Evolutionary conservation across 164 flowering plant species (phyloP).

Genomic region (Euptelea pleiosperma): DNA sequence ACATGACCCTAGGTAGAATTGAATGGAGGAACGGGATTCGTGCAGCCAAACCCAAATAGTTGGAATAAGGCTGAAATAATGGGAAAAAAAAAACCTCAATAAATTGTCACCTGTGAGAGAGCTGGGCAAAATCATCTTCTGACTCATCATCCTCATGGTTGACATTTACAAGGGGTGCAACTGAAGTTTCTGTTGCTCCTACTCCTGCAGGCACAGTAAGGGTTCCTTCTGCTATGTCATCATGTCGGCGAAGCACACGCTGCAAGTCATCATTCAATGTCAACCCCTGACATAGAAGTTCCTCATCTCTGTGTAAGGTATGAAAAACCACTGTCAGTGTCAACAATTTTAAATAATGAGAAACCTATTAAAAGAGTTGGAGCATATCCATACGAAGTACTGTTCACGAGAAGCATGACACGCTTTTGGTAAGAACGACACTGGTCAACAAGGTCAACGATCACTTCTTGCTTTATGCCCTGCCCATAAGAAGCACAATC

Average conservation of each 20-base stretch:
- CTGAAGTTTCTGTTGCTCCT: constrained; percentile 33
- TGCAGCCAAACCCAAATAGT: too few species aligned
- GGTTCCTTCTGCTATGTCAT: constrained; percentile 63
- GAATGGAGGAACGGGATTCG: too few species aligned
- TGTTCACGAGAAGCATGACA: constrained; percentile 78
- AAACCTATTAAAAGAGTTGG: not conserved
- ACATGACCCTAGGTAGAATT: too few species aligned
- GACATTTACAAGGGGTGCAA: constrained; percentile 57
- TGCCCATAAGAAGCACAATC: constrained; percentile 27
- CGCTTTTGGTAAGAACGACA: constrained; percentile 85
- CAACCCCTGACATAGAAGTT: constrained; percentile 78
- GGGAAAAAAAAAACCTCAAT: not conserved
- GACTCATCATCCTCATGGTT: constrained; percentile 86
- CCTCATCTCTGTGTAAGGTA: constrained; percentile 73
- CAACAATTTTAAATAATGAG: not conserved
- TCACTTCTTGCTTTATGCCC: constrained; percentile 79
- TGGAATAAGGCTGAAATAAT: too few species aligned
- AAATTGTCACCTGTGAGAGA: constrained; percentile 63
- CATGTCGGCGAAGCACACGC: constrained; percentile 72
- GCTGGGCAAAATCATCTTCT: constrained; percentile 87
- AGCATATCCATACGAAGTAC: constrained; percentile 52
- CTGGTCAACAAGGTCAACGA: constrained; percentile 93
- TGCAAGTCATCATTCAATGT: constrained; percentile 83
- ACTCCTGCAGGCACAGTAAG: constrained; percentile 15
- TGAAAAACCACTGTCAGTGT: constrained; percentile 17